phyloP scores from a whole-genome alignment of 2,329 filamentous ascomycete genomes.

The Exophiala bonariae region DNA sequence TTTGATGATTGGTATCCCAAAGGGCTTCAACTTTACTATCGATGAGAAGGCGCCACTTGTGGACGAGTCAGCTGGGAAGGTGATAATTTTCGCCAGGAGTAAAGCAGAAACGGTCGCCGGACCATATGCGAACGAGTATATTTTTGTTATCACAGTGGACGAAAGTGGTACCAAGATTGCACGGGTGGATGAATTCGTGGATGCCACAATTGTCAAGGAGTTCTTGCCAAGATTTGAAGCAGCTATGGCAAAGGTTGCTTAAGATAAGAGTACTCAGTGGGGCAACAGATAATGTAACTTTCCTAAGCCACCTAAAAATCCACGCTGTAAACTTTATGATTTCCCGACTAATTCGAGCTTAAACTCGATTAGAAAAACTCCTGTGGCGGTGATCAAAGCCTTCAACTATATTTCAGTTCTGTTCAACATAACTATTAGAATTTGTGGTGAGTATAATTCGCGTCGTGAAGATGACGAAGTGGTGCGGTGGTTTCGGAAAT shows the following conservation, averaged over 20 bases:
- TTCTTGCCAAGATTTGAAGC: constrained; percentile 1
- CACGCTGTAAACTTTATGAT: too few species aligned
- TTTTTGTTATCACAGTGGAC: constrained; percentile 1
- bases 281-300: too few species aligned
- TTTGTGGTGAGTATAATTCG: too few species aligned
- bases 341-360: too few species aligned
- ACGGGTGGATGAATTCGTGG: constrained; percentile 1
- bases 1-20: background rate
- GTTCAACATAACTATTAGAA: too few species aligned
- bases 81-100: constrained; percentile 1
- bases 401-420: too few species aligned
- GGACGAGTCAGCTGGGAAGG: constrained; percentile 1
- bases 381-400: too few species aligned
- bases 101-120: constrained; percentile 2
- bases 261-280: background rate
- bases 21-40: constrained; percentile 1
- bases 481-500: too few species aligned
- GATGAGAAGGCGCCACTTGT: constrained; percentile 3
- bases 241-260: constrained; percentile 1
- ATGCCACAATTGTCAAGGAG: constrained; percentile 3
- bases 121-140: constrained; percentile 2
- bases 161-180: constrained; percentile 2
- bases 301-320: too few species aligned
- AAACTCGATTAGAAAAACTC: too few species aligned
- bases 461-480: too few species aligned